Conservation (phyloP, 2,329 filamentous ascomycete genomes). For the Fusarium bulbicola region DNA sequence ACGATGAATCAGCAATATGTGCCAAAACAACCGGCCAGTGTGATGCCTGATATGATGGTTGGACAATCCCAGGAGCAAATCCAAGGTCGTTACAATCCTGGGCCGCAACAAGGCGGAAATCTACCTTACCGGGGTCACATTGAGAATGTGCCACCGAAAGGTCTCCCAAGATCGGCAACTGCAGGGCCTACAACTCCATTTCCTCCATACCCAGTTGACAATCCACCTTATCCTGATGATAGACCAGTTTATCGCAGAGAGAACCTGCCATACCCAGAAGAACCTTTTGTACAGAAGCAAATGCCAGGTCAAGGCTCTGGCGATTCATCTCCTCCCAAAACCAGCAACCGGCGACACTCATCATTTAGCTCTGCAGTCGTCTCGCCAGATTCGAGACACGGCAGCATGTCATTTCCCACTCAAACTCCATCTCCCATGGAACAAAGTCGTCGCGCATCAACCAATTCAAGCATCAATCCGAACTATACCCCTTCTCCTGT, state of each 20-base stretch:
- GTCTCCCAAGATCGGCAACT: constrained; percentile 29
- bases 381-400: constrained; percentile 41
- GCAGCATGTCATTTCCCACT: constrained; percentile 39
- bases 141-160: constrained; percentile 22
- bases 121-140: constrained; percentile 26
- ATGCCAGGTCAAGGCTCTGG: neutral
- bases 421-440: constrained; percentile 46
- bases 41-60: constrained; percentile 35
- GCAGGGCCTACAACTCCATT: constrained; percentile 26
- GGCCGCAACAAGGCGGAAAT: constrained; percentile 9
- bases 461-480: constrained; percentile 28
- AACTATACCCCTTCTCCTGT: constrained; percentile 39
- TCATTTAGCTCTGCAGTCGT: constrained; percentile 38
- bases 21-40: constrained; percentile 31
- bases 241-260: neutral
- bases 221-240: constrained; percentile 28
- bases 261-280: constrained; percentile 23
- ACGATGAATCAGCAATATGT: constrained; percentile 11
- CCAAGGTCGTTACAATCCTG: neutral
- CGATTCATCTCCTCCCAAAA: neutral
- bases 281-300: constrained; percentile 6
- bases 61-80: constrained; percentile 6
- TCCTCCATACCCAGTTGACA: constrained; percentile 26
- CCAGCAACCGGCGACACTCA: constrained; percentile 38
- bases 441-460: constrained; percentile 26